Evolutionary conservation across 805 yeast species (phyloP).

Genomic region (Candida argentea): DNA sequence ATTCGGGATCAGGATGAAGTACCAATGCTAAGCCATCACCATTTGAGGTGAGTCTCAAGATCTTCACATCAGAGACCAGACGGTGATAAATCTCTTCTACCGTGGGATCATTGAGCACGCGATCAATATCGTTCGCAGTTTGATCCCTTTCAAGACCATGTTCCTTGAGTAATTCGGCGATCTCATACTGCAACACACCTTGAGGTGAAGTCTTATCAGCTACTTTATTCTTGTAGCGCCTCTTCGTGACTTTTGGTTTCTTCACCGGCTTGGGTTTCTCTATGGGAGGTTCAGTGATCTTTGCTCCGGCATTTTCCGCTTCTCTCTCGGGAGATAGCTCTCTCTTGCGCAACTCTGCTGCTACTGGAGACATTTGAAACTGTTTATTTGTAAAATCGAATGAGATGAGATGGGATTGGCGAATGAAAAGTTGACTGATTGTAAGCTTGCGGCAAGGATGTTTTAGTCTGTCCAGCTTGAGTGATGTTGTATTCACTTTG

Average conservation of each 20-base stretch:
- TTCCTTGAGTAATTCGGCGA: slow-evolving; percentile 43
- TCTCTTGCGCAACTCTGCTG: no score
- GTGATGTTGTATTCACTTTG: no score
- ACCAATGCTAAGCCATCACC: slow-evolving; percentile 83
- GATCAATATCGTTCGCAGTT: slow-evolving; percentile 55
- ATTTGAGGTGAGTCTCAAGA: slow-evolving; percentile 55
- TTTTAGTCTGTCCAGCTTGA: no score
- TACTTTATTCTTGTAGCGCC: slow-evolving; percentile 51
- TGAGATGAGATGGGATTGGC: no score
- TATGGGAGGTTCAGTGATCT: no score
- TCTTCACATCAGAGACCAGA: slow-evolving; percentile 43
- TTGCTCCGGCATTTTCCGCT: no score
- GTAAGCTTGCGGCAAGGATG: no score
- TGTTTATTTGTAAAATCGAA: no score
- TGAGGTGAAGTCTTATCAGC: slow-evolving; percentile 70
- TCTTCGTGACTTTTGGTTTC: slow-evolving; percentile 18
- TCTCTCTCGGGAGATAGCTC: no score
- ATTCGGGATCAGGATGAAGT: slow-evolving; percentile 45
- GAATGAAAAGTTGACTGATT: no score
- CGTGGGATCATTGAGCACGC: slow-evolving; percentile 49
- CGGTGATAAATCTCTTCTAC: slow-evolving; percentile 46
- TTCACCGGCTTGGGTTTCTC: no score
- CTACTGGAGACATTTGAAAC: no score
- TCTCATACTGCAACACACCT: slow-evolving; percentile 72
- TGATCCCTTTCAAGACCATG: slow-evolving; percentile 34